Conservation (phyloP, 2,329 filamentous ascomycete species). For the Botryotinia globosa region DNA sequence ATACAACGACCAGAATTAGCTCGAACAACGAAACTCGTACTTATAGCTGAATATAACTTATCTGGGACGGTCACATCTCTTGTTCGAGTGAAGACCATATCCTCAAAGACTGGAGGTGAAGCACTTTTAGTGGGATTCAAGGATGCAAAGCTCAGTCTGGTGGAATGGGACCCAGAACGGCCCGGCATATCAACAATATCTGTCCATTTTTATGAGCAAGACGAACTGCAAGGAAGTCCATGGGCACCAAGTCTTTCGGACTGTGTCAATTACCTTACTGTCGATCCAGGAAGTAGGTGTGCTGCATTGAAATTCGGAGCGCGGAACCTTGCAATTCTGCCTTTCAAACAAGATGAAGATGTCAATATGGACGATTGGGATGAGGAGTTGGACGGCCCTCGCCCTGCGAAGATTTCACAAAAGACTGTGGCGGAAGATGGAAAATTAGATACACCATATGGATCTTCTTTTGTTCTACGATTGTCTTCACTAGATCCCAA, state of each 20-base stretch:
- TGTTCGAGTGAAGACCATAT: slow-evolving; percentile 69
- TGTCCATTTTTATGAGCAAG: slow-evolving; percentile 97
- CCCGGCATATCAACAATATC: slow-evolving; percentile 82
- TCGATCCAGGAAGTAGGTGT: slow-evolving; percentile 89
- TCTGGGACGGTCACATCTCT: slow-evolving; percentile 83
- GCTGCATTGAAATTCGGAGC: slow-evolving; percentile 90
- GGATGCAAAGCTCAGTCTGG: slow-evolving; percentile 87
- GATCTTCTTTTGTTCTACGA: slow-evolving; percentile 87
- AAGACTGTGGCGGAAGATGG: slow-evolving; percentile 33
- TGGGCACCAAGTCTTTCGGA: slow-evolving; percentile 75
- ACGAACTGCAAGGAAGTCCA: slow-evolving; percentile 78
- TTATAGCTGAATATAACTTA: slow-evolving; percentile 80
- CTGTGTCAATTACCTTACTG: slow-evolving; percentile 76
- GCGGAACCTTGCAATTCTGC: slow-evolving; percentile 86
- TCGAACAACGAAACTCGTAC: slow-evolving; percentile 72
- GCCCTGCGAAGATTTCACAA: slow-evolving; percentile 45
- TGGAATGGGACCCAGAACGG: slow-evolving; percentile 87
- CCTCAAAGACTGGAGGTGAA: slow-evolving; percentile 77
- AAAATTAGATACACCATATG: slow-evolving; percentile 65
- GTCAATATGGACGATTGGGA: slow-evolving; percentile 91
- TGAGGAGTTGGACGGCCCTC: slow-evolving; percentile 71
- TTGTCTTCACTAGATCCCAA: slow-evolving; percentile 84
- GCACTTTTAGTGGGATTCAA: slow-evolving; percentile 79
- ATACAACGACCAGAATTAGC: slow-evolving; percentile 61
- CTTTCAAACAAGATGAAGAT: slow-evolving; percentile 88